Base-by-base conservation (phyloP, 768 basidiomycete genomes). In the Trametopsis cervina region DNA sequence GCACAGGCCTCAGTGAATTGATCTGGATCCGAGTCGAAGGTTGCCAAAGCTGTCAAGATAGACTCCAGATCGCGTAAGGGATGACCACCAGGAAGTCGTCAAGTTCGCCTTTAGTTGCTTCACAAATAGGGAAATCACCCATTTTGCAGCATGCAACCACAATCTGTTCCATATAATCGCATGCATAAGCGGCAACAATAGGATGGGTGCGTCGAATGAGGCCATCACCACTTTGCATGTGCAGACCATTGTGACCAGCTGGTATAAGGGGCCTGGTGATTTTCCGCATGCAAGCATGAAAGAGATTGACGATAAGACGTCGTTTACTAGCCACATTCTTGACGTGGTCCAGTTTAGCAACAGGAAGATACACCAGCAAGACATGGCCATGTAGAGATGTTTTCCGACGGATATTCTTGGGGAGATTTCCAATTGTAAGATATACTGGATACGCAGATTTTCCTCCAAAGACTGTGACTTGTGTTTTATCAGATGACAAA, bases 151-250 rank as follows among this genome's bases (percentile, higher is more conserved):
- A 53, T 0, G 58, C 49, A 15, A 58, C 56, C 0, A 58, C 49
- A 10, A 52, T 41, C 29, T 63, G 60, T 41, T 64, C 63, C 0
- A 57, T 57, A 39, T 64, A 61, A 46, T 64, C 60, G 1, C 56
- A 54, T 12, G 56, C 47, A 42, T 51, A 54, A 0, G 25, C 37
- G 0, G 57, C 60, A 18, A 60, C 23, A 18, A 64, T 55, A 2
- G 64, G 64, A 44, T 61, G 60, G 5, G 50, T 40, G 4, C 51
- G 59, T 0, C 50, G 53, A 0, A 47, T 35, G 12, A 48, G 22
- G 3, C 61, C 60, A 47, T 60, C 56, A 20, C 58, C 59, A 44
- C 53, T 56, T 0, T 48, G 23, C 38, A 63, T 50, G 1, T n/a
- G 24, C 0, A 60, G 42, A 0, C 60, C 58, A 11, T 7, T 7